Percentiles rank a stretch among this genome's conserved stretches.
These are phyloP conservation scores for Nakazawaea wyomingensis DNA, from an alignment of 805 yeast species.

Conservation along the genomic window DNA sequence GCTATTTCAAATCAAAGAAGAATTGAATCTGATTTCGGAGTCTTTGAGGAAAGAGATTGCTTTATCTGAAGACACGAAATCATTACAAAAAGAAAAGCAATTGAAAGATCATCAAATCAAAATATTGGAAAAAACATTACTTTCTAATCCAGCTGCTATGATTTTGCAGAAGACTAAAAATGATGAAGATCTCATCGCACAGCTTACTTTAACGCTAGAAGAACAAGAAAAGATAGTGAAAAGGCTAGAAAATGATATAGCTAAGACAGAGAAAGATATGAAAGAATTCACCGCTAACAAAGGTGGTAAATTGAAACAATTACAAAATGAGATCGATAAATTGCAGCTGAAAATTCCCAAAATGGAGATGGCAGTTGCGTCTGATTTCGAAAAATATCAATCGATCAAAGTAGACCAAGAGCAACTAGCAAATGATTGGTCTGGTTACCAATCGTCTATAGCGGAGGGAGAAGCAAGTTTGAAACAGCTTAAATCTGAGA, in stretches of 20 bases:
- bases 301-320: slow-evolving; percentile 68
- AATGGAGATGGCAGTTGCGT: slow-evolving; percentile 36
- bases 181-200: slow-evolving; percentile 40
- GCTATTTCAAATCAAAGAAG: slow-evolving; percentile 35
- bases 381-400: slow-evolving; percentile 51
- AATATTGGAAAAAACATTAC: slow-evolving; percentile 48
- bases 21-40: slow-evolving; percentile 33
- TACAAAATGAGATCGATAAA: slow-evolving; percentile 45
- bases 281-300: slow-evolving; percentile 76
- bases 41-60: slow-evolving; percentile 38
- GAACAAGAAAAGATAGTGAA: slow-evolving; percentile 28
- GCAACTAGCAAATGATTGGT: slow-evolving; percentile 55
- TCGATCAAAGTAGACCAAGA: slow-evolving; percentile 65
- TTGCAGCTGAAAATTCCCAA: slow-evolving; percentile 31
- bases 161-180: slow-evolving; percentile 46
- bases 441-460: slow-evolving; percentile 36
- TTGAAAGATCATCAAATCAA: slow-evolving; percentile 55
- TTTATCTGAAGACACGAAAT: slow-evolving; percentile 44
- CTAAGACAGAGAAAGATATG: slow-evolving; percentile 65
- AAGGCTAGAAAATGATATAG: slow-evolving; percentile 38
- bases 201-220: slow-evolving; percentile 33
- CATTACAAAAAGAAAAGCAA: slow-evolving; percentile 54
- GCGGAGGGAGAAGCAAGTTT: slow-evolving; percentile 29
- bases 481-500: slow-evolving; percentile 28
- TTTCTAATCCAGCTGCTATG: slow-evolving; percentile 50